Evolutionary conservation across 2,329 filamentous ascomycete species (phyloP).

Genomic region (Hypoxylon sp.): DNA sequence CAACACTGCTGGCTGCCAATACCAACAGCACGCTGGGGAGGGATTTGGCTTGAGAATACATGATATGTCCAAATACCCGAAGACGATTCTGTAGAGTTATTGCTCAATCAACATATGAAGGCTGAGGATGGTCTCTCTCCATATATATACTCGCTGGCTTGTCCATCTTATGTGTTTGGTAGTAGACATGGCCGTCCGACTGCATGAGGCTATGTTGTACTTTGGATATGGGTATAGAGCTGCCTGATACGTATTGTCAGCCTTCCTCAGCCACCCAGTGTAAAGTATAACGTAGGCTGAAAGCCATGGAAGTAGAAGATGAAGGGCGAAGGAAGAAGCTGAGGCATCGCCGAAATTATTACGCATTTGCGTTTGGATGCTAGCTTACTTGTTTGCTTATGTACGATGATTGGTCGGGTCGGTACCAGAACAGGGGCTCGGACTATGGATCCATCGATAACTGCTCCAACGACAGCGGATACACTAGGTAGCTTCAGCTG

Average conservation of each 20-base stretch:
- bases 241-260: slow-evolving; percentile 2
- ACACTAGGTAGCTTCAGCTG: not conserved
- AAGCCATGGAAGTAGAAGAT: not conserved
- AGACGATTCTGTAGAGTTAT: slow-evolving; percentile 3
- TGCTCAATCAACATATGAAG: slow-evolving; percentile 1
- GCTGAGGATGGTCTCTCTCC: slow-evolving; percentile 1
- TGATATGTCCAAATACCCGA: slow-evolving; percentile 9
- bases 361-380: not conserved
- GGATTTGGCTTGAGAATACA: slow-evolving; percentile 17
- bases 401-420: slow-evolving; percentile 35
- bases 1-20: slow-evolving; percentile 39
- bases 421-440: slow-evolving; percentile 19
- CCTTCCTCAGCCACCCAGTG: slow-evolving; percentile 17
- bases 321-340: slow-evolving; percentile 28
- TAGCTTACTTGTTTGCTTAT: slow-evolving; percentile 1
- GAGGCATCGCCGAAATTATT: no score
- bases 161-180: not conserved
- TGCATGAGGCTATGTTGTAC: slow-evolving; percentile 5
- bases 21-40: slow-evolving; percentile 18
- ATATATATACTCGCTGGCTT: slow-evolving; percentile 18
- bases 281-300: slow-evolving; percentile 11
- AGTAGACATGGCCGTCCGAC: not conserved
- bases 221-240: slow-evolving; percentile 13
- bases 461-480: not conserved
- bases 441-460: slow-evolving; percentile 19